These are phyloP conservation scores for Penicillium macrosclerotiorum DNA, from an alignment of 495 filamentous ascomycete genomes.

Conservation along the genomic window DNA sequence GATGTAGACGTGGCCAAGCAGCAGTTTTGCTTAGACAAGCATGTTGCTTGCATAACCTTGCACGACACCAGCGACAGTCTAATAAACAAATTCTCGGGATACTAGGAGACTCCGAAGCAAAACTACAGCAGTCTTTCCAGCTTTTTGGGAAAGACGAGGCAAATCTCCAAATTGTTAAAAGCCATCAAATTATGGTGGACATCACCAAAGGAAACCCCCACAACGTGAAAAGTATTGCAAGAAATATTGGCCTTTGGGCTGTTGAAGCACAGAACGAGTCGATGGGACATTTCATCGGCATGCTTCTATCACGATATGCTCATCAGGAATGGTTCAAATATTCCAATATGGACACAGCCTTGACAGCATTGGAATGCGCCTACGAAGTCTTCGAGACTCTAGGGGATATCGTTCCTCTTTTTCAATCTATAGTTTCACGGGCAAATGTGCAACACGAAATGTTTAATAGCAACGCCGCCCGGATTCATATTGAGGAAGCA, in stretches of 20 bases:
- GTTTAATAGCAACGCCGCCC: constrained; percentile 11
- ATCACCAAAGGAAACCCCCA: constrained; percentile 14
- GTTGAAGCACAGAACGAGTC: constrained; percentile 15
- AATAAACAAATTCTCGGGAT: constrained; percentile 1
- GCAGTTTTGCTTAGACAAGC: constrained; percentile 23
- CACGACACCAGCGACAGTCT: constrained; percentile 1
- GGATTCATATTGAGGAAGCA: constrained; percentile 11
- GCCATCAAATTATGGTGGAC: constrained; percentile 18
- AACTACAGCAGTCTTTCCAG: constrained; percentile 10
- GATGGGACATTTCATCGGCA: constrained; percentile 13
- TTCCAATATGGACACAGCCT: constrained; percentile 13
- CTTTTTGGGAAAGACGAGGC: constrained; percentile 23
- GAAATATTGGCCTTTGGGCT: constrained; percentile 23
- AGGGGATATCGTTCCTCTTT: constrained; percentile 14
- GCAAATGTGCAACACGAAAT: constrained; percentile 16
- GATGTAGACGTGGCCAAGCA: constrained; percentile 18
- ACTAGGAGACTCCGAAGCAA: constrained; percentile 11
- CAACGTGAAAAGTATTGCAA: constrained; percentile 9
- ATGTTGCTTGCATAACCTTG: constrained; percentile 18
- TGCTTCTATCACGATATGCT: constrained; percentile 11
- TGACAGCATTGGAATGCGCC: constrained; percentile 15
- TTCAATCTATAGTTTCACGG: constrained; percentile 16
- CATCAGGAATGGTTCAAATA: constrained; percentile 18
- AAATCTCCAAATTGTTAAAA: constrained; percentile 17
- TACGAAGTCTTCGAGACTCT: constrained; percentile 12